These are phyloP conservation scores for Ascochyta fabae DNA, from an alignment of 2,329 filamentous ascomycete genomes.

Conservation along the genomic window DNA sequence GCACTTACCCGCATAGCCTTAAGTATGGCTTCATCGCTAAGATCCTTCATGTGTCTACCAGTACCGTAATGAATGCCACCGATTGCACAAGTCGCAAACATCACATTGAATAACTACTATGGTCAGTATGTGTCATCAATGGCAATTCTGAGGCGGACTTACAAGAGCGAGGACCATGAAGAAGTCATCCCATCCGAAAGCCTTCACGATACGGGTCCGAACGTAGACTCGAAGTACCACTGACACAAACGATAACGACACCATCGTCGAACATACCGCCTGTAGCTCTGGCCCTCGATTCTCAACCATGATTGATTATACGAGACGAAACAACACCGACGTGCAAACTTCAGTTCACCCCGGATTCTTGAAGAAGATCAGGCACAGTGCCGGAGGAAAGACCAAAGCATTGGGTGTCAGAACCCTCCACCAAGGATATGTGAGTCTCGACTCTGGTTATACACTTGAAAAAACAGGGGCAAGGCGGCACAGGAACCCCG, in stretches of 20 bases:
- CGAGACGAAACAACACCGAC: constrained; percentile 4
- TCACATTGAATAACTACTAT: constrained; percentile 31
- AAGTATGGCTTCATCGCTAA: constrained; percentile 30
- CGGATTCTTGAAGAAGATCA: constrained; percentile 11
- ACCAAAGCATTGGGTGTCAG: constrained; percentile 16
- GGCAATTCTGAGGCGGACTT: constrained; percentile 1
- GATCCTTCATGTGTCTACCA: constrained; percentile 37
- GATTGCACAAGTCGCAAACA: constrained; percentile 42
- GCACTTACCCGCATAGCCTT: constrained; percentile 39
- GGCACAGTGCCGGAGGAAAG: constrained; percentile 25
- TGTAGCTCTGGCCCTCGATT: constrained; percentile 42
- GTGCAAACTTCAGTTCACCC: constrained; percentile 26
- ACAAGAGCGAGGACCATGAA: constrained; percentile 43
- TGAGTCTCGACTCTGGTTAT: constrained; percentile 15
- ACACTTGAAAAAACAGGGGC: constrained; percentile 12
- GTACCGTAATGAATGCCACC: constrained; percentile 42
- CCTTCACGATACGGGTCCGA: constrained; percentile 49
- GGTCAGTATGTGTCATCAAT: constrained; percentile 2
- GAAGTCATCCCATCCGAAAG: constrained; percentile 46
- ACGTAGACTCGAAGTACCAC: constrained; percentile 51
- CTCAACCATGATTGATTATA: constrained; percentile 30
- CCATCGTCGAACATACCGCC: constrained; percentile 48
- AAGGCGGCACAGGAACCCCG: constrained; percentile 7
- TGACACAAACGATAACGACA: constrained; percentile 50
- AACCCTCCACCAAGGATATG: not conserved